Evolutionary conservation across 164 flowering plant genomes (phyloP), one percentile per base, ranked within the genome.

Genomic region (Aristolochia fimbriata): DNA sequence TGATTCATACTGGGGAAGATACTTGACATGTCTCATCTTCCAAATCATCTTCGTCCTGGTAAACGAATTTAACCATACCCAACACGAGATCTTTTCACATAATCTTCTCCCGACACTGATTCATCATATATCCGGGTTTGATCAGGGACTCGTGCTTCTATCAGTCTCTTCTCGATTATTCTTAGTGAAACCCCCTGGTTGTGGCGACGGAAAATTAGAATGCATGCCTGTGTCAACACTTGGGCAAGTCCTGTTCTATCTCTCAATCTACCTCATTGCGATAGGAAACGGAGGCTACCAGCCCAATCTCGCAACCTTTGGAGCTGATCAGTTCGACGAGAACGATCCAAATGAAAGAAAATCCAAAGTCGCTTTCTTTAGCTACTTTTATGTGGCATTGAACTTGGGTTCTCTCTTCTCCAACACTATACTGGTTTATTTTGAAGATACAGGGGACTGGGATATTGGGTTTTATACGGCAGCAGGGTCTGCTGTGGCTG

Each of bases 1-100:
- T 51, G 94, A 87, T 56, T 84, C 91, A 0, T 87, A 91, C 54
- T 87, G 86, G 87, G 97, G 95, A 1, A 77, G 95, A 7, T 87
- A 72, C 73, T 57, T 74, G 17, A 87, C 97, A 0, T 85, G 87
- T 45, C 67, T 81, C 5, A 56, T 91, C 61, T 91, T 84, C 62
- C 97, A 87, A 60, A 8, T 81, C 17, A 71, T 91, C 19, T 74
- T 85, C 22, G 75, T 81, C 0, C 0, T 77, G 79, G 97, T 89
- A 86, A 53, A 3, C n/a, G n/a, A n/a, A n/a, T n/a, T n/a, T n/a
- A n/a, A n/a, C n/a, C n/a, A n/a, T n/a, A n/a, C n/a, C n/a, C n/a
- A n/a, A n/a, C n/a, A n/a, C n/a, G n/a, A n/a, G n/a, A n/a, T n/a
- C n/a, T n/a, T n/a, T n/a, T n/a, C n/a, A n/a, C n/a, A n/a, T n/a